Evolutionary conservation across 2,329 filamentous ascomycete genomes (phyloP).

Genomic region (Phaeophleospora eucalypticola): DNA sequence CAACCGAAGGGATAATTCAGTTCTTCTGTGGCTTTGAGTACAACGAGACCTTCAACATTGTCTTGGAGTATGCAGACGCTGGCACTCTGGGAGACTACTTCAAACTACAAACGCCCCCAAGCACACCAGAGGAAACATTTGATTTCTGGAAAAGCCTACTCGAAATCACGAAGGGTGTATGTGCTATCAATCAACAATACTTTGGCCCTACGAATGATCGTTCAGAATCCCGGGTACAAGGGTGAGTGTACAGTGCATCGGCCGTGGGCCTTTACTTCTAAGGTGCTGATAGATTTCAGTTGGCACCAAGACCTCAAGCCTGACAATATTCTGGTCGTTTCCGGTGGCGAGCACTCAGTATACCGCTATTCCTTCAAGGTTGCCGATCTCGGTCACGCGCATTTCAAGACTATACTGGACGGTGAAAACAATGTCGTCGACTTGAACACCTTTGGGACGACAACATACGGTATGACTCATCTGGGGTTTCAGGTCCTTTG

Average conservation of each 20-base stretch:
- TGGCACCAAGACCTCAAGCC: slow-evolving; percentile 36
- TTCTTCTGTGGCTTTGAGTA: slow-evolving; percentile 27
- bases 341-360: not conserved
- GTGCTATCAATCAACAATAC: not conserved
- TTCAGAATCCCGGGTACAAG: not conserved
- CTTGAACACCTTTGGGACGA: not conserved
- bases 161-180: slow-evolving; percentile 18
- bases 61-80: slow-evolving; percentile 36
- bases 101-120: slow-evolving; percentile 10
- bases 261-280: too few species aligned
- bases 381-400: slow-evolving; percentile 3
- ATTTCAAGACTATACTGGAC: slow-evolving; percentile 1
- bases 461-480: slow-evolving; percentile 4
- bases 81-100: slow-evolving; percentile 35
- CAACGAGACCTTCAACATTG: slow-evolving; percentile 28
- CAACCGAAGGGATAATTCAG: slow-evolving; percentile 18
- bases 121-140: slow-evolving; percentile 26
- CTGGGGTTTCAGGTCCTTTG: not conserved
- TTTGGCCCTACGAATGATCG: not conserved
- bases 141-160: slow-evolving; percentile 34
- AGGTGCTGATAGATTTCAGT: not conserved
- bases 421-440: not conserved
- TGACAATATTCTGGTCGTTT: slow-evolving; percentile 24
- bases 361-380: slow-evolving; percentile 5
- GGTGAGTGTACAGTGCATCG: too few species aligned